Conservation (phyloP, 768 basidiomycete species). For the Leccinum variicolor region DNA sequence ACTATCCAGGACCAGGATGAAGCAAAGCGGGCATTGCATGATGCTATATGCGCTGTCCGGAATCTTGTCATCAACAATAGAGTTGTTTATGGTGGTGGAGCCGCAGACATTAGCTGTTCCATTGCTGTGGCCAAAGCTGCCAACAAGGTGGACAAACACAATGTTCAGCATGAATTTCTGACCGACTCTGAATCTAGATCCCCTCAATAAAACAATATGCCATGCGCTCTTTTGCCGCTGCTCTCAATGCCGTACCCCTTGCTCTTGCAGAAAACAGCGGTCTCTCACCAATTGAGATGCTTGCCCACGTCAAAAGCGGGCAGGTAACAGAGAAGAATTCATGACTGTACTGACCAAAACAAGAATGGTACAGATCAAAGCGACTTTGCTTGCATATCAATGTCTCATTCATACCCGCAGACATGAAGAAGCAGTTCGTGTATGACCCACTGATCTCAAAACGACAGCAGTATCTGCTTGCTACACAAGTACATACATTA, state of each 20-base stretch:
- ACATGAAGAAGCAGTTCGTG: slow-evolving; percentile 97
- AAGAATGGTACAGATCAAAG: slow-evolving; percentile 66
- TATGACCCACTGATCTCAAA: slow-evolving; percentile 98
- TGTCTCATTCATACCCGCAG: slow-evolving; percentile 37
- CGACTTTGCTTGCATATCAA: not conserved
- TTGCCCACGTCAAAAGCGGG: slow-evolving; percentile 92
- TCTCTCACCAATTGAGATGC: slow-evolving; percentile 90
- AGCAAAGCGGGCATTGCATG: slow-evolving; percentile 95
- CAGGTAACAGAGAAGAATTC: slow-evolving; percentile 87
- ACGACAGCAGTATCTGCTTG: slow-evolving; percentile 92
- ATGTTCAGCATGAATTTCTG: not conserved
- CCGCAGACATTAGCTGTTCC: slow-evolving; percentile 94
- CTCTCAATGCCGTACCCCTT: slow-evolving; percentile 91
- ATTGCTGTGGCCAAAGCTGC: slow-evolving; percentile 93
- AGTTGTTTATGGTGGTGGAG: slow-evolving; percentile 97
- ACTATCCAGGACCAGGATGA: too few relatives aligned
- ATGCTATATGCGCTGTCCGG: slow-evolving; percentile 95
- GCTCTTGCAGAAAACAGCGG: slow-evolving; percentile 99
- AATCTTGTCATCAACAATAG: slow-evolving; percentile 94
- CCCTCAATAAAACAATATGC: slow-evolving; percentile 99
- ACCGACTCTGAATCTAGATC: slow-evolving; percentile 50
- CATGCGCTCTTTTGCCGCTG: slow-evolving; percentile 98
- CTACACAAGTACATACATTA: slow-evolving; percentile 71
- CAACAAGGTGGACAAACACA: slow-evolving; percentile 62
- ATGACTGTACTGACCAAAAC: slow-evolving; percentile 89